These are phyloP conservation scores for Podospora pseudoanserina DNA, from an alignment of 495 filamentous ascomycete species.

Conservation along the genomic window DNA sequence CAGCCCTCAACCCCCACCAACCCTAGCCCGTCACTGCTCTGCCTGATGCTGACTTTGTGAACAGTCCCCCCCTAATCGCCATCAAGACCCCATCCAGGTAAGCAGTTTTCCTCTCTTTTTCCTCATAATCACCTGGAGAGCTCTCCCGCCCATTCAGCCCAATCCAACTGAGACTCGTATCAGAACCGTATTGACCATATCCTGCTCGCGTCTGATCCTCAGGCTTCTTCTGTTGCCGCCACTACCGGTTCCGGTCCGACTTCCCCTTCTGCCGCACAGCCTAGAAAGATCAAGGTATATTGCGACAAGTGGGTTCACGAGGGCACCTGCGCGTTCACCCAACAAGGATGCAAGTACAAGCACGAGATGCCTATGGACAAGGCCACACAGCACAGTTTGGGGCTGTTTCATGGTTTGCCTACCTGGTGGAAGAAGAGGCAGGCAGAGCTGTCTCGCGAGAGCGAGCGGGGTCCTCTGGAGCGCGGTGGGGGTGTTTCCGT, in stretches of 20 bases:
- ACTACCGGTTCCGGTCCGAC: constrained; percentile 1
- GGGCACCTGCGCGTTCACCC: constrained; percentile 77
- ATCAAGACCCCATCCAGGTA: neutral
- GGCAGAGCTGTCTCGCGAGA: constrained; percentile 33
- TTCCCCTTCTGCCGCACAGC: constrained; percentile 22
- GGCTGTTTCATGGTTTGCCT: constrained; percentile 53
- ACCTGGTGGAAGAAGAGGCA: constrained; percentile 52
- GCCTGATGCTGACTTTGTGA: neutral
- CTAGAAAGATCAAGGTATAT: constrained; percentile 60
- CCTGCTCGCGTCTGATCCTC: neutral
- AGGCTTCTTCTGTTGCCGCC: neutral
- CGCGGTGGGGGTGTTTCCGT: neutral
- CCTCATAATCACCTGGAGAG: neutral
- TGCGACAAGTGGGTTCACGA: constrained; percentile 85
- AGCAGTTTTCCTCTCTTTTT: neutral
- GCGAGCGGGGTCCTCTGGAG: neutral
- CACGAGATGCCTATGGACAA: constrained; percentile 76
- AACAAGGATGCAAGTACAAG: constrained; percentile 81
- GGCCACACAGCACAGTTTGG: constrained; percentile 58
- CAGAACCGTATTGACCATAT: constrained; percentile 5
- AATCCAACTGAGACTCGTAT: neutral
- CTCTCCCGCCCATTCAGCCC: neutral
- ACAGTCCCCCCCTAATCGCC: neutral
- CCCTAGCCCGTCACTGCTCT: neutral
- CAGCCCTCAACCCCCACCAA: neutral